Evolutionary conservation across 1,139 yeast genomes (phyloP).

Genomic region (Yarrowia galli): DNA sequence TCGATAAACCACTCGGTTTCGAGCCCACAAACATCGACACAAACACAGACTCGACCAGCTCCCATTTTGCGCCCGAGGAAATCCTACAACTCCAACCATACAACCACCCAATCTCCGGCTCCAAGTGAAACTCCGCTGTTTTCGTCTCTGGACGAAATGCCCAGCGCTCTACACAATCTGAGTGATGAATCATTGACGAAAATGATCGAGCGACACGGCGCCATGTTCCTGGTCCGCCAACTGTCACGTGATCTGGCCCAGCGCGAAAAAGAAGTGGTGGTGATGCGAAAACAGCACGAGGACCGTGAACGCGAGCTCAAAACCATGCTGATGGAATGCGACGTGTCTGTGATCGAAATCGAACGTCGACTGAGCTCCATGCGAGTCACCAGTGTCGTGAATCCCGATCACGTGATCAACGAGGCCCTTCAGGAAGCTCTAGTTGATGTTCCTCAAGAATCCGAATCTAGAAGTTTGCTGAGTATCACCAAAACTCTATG

Average conservation of each 20-base stretch:
- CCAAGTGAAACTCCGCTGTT: slow-evolving; percentile 25
- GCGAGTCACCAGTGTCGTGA: slow-evolving; percentile 44
- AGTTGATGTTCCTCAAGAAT: slow-evolving; percentile 33
- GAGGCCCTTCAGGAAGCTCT: slow-evolving; percentile 51
- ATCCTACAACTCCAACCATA: not conserved
- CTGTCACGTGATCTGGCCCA: slow-evolving; percentile 59
- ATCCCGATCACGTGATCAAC: slow-evolving; percentile 46
- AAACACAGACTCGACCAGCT: not conserved
- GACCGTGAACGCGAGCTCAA: slow-evolving; percentile 57
- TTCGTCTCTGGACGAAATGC: slow-evolving; percentile 40
- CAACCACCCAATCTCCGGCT: not conserved
- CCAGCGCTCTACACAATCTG: slow-evolving; percentile 14
- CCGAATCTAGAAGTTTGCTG: not conserved
- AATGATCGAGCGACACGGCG: slow-evolving; percentile 55
- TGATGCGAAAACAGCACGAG: slow-evolving; percentile 55
- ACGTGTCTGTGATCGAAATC: slow-evolving; percentile 57
- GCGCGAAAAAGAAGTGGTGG: slow-evolving; percentile 58
- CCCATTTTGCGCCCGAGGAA: slow-evolving; percentile 1
- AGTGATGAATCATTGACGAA: slow-evolving; percentile 49
- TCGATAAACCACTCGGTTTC: not conserved
- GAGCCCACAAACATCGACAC: not conserved
- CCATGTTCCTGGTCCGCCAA: slow-evolving; percentile 57
- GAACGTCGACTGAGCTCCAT: slow-evolving; percentile 53
- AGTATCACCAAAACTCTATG: slow-evolving; percentile 17
- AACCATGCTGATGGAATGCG: slow-evolving; percentile 56